Evolutionary conservation across 179 eudicot species (phyloP).

Genomic region (Beta corolliflora): DNA sequence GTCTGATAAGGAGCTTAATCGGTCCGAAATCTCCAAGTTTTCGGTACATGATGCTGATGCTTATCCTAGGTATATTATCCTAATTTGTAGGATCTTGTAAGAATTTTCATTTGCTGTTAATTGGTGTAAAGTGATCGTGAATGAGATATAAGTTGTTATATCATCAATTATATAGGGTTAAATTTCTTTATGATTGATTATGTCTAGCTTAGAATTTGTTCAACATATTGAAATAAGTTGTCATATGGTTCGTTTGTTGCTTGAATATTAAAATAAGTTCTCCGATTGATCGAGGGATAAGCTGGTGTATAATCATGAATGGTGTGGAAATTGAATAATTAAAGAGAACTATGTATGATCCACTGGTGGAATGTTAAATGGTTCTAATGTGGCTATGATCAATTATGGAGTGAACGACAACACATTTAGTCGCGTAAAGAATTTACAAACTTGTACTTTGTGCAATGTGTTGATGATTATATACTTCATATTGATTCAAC

Average conservation of each 20-base stretch:
- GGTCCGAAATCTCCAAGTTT: constrained; percentile 83
- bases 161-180: not conserved
- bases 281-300: not conserved
- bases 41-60: constrained; percentile 82
- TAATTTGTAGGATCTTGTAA: not conserved
- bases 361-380: not conserved
- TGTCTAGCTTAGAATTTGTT: not conserved
- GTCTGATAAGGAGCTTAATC: constrained; percentile 68
- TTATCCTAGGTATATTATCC: constrained; percentile 61
- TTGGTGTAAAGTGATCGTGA: not conserved
- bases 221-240: not conserved
- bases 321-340: not conserved
- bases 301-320: not conserved
- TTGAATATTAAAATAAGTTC: not conserved
- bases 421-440: not conserved
- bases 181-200: not conserved
- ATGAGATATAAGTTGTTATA: not conserved
- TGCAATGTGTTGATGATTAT: not conserved
- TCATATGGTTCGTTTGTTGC: not conserved
- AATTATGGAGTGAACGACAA: not conserved
- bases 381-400: not conserved
- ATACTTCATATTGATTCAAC: not conserved
- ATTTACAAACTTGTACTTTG: not conserved
- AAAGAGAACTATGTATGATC: not conserved
- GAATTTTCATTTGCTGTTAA: not conserved